Evolutionary conservation across 345 rosid species (phyloP).

Genomic region (Sapria himalayana): DNA sequence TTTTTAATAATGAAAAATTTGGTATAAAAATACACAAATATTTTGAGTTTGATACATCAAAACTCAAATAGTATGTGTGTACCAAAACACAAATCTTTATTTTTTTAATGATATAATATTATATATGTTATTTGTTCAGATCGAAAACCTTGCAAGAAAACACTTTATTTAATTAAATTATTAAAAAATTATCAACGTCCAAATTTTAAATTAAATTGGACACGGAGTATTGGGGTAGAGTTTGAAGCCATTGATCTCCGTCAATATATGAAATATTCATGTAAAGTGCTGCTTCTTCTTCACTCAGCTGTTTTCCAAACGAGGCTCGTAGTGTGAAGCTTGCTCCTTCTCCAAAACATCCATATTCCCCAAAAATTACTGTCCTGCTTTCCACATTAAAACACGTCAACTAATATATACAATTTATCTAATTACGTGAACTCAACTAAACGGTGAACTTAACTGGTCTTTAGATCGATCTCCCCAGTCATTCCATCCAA

Average conservation of each 20-base stretch:
- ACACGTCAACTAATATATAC: background rate
- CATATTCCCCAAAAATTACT: constrained; percentile 43
- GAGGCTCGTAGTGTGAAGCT: constrained; percentile 18
- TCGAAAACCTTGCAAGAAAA: too few relatives aligned
- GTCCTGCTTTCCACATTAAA: constrained; percentile 23
- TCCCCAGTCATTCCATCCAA: constrained; percentile 64
- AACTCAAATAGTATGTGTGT: too few relatives aligned
- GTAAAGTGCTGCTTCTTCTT: constrained; percentile 34
- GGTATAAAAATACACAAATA: too few relatives aligned
- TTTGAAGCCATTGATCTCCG: constrained; percentile 54
- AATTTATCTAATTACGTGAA: background rate
- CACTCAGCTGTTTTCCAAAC: constrained; percentile 28
- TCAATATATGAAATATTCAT: constrained; percentile 38
- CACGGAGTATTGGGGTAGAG: too few relatives aligned
- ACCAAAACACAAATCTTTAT: too few relatives aligned
- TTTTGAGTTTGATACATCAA: too few relatives aligned
- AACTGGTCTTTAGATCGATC: constrained; percentile 41
- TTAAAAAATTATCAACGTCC: too few relatives aligned
- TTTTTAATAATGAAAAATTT: too few relatives aligned
- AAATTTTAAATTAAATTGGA: too few relatives aligned
- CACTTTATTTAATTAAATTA: too few relatives aligned
- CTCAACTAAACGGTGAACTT: background rate
- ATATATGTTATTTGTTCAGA: too few relatives aligned
- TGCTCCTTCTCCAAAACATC: constrained; percentile 48
- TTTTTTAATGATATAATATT: too few relatives aligned